Evolutionary conservation across 108 stramenopile species (phyloP).

Genomic region (Schizochytrium sp.): DNA sequence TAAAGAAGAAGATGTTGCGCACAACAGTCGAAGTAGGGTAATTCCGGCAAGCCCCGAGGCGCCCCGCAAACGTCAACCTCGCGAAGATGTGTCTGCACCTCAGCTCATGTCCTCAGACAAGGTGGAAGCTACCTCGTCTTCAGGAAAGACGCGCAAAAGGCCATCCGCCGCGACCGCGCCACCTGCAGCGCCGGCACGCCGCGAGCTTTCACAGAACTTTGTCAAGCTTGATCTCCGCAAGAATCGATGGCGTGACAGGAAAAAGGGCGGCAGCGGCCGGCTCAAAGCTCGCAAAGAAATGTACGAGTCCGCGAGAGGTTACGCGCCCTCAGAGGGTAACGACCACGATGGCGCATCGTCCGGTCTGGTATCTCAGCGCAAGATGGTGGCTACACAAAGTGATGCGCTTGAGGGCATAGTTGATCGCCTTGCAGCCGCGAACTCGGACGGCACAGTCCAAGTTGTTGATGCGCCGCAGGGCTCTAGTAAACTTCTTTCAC

Average conservation of each 20-base stretch:
- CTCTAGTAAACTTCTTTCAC: background rate
- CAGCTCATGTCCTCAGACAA: no score
- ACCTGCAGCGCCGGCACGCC: background rate
- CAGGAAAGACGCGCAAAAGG: no score
- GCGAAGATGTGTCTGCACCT: no score
- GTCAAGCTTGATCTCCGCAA: background rate
- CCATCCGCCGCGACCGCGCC: background rate
- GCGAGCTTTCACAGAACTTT: background rate
- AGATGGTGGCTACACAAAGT: background rate
- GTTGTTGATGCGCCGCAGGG: background rate
- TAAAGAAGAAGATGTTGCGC: background rate
- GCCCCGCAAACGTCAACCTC: background rate
- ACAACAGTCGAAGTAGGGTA: background rate
- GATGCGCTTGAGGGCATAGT: background rate
- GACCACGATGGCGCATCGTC: background rate
- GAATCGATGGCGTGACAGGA: background rate
- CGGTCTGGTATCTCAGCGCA: background rate
- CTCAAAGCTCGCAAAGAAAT: background rate
- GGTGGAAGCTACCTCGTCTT: no score
- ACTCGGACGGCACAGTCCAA: background rate
- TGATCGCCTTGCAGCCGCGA: background rate
- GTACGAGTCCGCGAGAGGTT: background rate
- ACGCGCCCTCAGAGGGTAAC: background rate
- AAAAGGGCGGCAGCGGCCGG: background rate
- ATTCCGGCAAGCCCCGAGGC: background rate